Evolutionary conservation across 2,329 filamentous ascomycete genomes (phyloP), one percentile per base, ranked within the genome.

Genomic region (Ramichloridium luteum): DNA sequence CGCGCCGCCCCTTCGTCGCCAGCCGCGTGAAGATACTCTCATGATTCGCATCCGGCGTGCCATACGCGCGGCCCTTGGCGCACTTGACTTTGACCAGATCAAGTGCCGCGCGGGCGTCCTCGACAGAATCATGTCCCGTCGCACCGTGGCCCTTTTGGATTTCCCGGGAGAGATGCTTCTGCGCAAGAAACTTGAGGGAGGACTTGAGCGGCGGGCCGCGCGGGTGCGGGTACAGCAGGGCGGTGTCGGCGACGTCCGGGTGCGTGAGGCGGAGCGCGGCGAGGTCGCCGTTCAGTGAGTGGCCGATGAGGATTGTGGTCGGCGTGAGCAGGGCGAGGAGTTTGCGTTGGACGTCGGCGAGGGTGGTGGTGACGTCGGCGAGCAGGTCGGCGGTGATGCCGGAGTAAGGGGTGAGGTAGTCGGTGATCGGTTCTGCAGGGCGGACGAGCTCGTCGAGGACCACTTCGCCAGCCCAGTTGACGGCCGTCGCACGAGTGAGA

Each of bases 81-180:
- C 88, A 94, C 56, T 98, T 98, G 51, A 88, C 78, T 57, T 90
- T 93, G 28, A 96, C 75, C 2, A 98, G 76, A 48, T 96, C 86
- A 10, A 98, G 74, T 42, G 85, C 92, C 3, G 90, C 85, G 43
- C 71, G 77, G 10, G 90, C 85, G 55, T 98, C 90, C 57, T 98
- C 90, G 40, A 93, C 70, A 36, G 82, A 90, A 64, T 96, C 79
- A 54, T 98, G 90, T 11, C 90, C 90, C 11, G 67, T 65, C 11
- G 65, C 64, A 30, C 79, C 80, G 41, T 67, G 60, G 26, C 75
- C 76, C 47, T 81, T 84, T 53, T 98, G 90, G 32, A 98, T 93
- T 54, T 92, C 81, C 35, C 82, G 79, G 31, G 70, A 71, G 12
- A 96, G 70, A 48, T 88, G 93, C 51, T 88, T 90, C 44, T 88